Evolutionary conservation across 257 asterid species (phyloP), one percentile per base, ranked within the genome.

Genomic region (Handroanthus guayacan): DNA sequence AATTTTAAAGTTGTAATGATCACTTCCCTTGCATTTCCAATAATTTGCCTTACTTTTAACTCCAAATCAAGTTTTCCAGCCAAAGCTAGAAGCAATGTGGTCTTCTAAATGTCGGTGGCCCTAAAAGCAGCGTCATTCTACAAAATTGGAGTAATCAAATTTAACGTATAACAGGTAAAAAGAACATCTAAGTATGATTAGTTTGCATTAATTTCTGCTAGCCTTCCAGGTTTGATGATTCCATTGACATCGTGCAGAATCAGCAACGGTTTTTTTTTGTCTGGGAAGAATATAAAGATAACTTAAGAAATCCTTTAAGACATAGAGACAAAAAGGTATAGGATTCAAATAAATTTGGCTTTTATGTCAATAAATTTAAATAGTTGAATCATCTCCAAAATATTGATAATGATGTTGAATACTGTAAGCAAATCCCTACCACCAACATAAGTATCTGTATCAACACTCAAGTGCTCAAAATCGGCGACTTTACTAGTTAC

Each of bases 51-150:
- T 79, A 92, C 98, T 71, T 86, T 84, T n/a, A 95, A 81, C 74
- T 85, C 81, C 3, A 80, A 77, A 78, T 88, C 91, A 2, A 95
- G 95, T 80, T 90, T 92, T 82, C 98, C 97, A 5, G 99, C 97
- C 86, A 95, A 80, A 36, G 95, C 99, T 63, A 92, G 77, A 45
- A 95, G 79, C 86, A 92, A 72, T 17, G 99, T 89, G 3, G 98
- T 95, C 80, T 95, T 10, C 99, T 97, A 1, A 97, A 92, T 79
- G 89, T 85, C 44, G 99, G 98, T 3, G 99, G 99, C 58, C 97
- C 99, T 65, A 94, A 69, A 70, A 94, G 97, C 74, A 94, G 82
- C 0, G 93, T 82, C 94, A 89, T 83, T 81, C 98, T 92, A 80
- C 83, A 72, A 67, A 79, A 70, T 44, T 50, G 50, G 55, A 84